Evolutionary conservation across 148 eudicot species (phyloP), one percentile per base, ranked within the genome.

Genomic region (Chenopodium berlandieri): DNA sequence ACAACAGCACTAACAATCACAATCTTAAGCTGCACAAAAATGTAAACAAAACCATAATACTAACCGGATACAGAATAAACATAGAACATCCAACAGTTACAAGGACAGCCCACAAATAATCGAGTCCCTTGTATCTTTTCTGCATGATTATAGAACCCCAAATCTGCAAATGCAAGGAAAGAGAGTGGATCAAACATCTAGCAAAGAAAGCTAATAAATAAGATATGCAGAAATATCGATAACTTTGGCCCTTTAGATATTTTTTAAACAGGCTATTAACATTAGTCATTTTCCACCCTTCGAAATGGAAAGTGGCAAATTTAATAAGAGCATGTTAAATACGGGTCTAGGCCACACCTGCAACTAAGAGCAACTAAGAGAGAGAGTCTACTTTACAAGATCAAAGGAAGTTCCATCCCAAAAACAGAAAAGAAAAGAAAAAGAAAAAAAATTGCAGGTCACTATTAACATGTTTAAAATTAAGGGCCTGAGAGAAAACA

Each of bases 81-180:
- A 94, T 65, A 75, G 94, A 90, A 79, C 98, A 97, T 22, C 99
- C 99, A 65, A 94, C 63, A 60, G 92, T 97, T 82, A 97, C 99
- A 65, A 94, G 84, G 58, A 90, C 84, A 50, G 99, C 94, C 82
- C 94, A 83, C 62, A 91, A 74, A 91, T 97, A 97, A 85, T 97
- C 99, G 27, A 83, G 90, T 19, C 92, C 94, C 83, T 86, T 91
- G 92, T 97, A 97, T 78, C 83, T 88, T 88, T 97, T 94, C 85
- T 91, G 96, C 99, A 97, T 94, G 56, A 97, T 97, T 52, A 88
- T 30, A 52, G 97, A 91, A 83, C 98, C 93, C 98, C 99, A 97
- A 71, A 94, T 75, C 99, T 97, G 93, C 83, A 67, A 81, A n/a
- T 19, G 75, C 52, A 54, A 65, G 44, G 52, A 58, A 30, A 84